Percentiles rank a stretch among this genome's conserved stretches.
phyloP scores from a whole-genome alignment of 228 moss, liverwort and hornwort genomes.

The Sphagnum fallax region DNA sequence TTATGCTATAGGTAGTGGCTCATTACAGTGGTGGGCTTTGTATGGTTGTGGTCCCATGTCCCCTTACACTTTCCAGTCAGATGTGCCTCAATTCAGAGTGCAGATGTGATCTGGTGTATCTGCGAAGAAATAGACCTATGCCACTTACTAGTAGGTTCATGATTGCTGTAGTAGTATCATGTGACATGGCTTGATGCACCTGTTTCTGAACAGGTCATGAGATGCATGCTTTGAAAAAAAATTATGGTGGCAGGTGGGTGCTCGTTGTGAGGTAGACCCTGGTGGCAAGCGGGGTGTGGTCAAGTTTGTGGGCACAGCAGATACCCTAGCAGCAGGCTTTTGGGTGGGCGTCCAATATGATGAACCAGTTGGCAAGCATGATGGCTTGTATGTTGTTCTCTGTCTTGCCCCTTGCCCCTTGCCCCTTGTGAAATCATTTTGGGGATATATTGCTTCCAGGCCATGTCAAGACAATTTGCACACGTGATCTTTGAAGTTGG shows the following conservation, averaged over 20 bases:
- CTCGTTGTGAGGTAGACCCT: constrained; percentile 94
- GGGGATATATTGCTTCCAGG: too few relatives aligned
- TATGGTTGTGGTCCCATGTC: background rate
- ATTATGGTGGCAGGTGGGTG: constrained; percentile 43
- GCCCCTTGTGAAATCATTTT: background rate
- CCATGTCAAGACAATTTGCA: too few relatives aligned
- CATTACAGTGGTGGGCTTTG: too few relatives aligned
- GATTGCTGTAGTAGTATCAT: too few relatives aligned
- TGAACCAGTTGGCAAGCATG: constrained; percentile 98
- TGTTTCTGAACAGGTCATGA: too few relatives aligned
- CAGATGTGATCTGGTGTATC: too few relatives aligned
- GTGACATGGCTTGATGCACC: too few relatives aligned
- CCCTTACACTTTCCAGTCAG: background rate
- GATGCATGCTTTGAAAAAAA: too few relatives aligned
- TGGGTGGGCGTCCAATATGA: constrained; percentile 99
- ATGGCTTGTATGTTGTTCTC: constrained; percentile 66
- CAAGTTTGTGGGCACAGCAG: constrained; percentile 80
- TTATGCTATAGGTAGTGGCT: too few relatives aligned
- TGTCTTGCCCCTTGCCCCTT: background rate
- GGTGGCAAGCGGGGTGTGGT: constrained; percentile 93
- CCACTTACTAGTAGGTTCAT: too few relatives aligned
- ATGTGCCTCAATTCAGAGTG: background rate
- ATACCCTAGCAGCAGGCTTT: constrained; percentile 63
- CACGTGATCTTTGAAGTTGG: background rate
- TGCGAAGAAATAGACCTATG: too few relatives aligned